phyloP scores from a whole-genome alignment of 805 yeast species.

The Spathaspora sp. region DNA sequence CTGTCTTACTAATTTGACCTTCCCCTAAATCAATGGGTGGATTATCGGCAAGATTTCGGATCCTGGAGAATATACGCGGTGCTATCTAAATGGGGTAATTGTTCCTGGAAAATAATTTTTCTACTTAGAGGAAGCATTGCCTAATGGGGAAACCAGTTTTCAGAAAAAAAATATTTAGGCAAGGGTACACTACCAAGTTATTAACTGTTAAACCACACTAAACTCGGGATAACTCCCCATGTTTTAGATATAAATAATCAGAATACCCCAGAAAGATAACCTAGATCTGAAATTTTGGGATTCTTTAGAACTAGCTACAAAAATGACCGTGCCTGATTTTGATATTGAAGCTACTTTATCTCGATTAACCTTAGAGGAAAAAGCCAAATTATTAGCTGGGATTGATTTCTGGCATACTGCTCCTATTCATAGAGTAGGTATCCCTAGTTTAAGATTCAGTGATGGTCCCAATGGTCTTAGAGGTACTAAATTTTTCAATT shows the following conservation, averaged over 20 bases:
- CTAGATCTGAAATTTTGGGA: neutral
- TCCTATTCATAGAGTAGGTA: constrained; percentile 32
- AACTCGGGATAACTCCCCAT: neutral
- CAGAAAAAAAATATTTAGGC: no score
- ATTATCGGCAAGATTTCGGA: neutral
- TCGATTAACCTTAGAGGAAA: constrained; percentile 23
- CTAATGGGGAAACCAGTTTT: neutral
- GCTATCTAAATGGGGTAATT: neutral
- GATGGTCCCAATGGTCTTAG: constrained; percentile 34
- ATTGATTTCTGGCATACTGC: constrained; percentile 51
- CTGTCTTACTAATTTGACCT: neutral
- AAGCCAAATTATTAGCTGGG: constrained; percentile 25
- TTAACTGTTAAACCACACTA: no score
- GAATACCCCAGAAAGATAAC: no score
- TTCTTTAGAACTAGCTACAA: neutral
- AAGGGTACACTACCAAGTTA: neutral
- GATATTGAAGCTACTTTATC: constrained; percentile 21
- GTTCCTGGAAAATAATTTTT: neutral
- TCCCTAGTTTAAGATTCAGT: constrained; percentile 44
- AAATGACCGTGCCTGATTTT: constrained; percentile 13
- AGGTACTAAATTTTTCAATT: constrained; percentile 26
- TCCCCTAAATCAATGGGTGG: neutral
- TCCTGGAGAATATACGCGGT: neutral
- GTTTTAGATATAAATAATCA: no score
- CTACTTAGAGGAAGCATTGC: neutral